These are phyloP conservation scores for Xeromyces bisporus DNA, from an alignment of 495 filamentous ascomycete species.

Conservation along the genomic window DNA sequence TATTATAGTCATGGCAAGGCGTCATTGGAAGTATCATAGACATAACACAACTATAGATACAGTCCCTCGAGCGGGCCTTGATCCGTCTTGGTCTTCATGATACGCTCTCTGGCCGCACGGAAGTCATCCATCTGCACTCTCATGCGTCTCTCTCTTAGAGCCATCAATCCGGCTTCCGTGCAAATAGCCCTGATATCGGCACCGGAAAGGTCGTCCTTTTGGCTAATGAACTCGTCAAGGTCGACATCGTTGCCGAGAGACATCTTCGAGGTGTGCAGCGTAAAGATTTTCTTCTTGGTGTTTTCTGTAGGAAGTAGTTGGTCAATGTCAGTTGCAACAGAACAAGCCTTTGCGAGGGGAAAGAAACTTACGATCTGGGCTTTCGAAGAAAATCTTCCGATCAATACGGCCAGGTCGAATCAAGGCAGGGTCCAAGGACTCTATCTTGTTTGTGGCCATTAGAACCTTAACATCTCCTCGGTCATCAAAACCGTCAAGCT, in stretches of 20 bases:
- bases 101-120: constrained; percentile 75
- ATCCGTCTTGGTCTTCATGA: constrained; percentile 97
- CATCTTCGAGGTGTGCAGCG: constrained; percentile 99
- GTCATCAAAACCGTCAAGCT: constrained; percentile 97
- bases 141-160: constrained; percentile 89
- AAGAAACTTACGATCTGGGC: constrained; percentile 66
- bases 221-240: constrained; percentile 92
- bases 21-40: too few relatives aligned
- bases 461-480: constrained; percentile 98
- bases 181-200: constrained; percentile 99
- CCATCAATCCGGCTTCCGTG: constrained; percentile 91
- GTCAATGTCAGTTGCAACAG: constrained; percentile 2
- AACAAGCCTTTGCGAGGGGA: neutral
- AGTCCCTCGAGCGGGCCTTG: constrained; percentile 86
- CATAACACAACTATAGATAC: constrained; percentile 82
- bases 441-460: constrained; percentile 99
- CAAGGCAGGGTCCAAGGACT: constrained; percentile 87
- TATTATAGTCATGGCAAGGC: too few relatives aligned
- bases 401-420: constrained; percentile 98
- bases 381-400: constrained; percentile 98
- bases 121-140: constrained; percentile 98
- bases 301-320: constrained; percentile 44
- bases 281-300: constrained; percentile 99
- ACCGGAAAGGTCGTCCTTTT: constrained; percentile 95
- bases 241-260: constrained; percentile 88